Percentiles rank a stretch among this genome's conserved stretches.
These are phyloP conservation scores for Fusarium mangiferae DNA, from an alignment of 2,329 filamentous ascomycete species.

Conservation along the genomic window DNA sequence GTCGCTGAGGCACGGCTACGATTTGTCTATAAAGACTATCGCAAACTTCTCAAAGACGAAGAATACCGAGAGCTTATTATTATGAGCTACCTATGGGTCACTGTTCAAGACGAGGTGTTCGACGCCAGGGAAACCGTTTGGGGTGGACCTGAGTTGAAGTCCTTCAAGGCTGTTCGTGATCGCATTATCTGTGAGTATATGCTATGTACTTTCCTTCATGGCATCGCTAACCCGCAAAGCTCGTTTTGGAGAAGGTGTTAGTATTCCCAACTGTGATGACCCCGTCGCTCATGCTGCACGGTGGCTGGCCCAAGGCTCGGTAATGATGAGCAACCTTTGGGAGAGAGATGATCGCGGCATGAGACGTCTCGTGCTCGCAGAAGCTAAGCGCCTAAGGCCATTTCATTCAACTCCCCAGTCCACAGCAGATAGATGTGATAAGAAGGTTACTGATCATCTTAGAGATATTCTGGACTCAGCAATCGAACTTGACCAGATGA, in stretches of 20 bases:
- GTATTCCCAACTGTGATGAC: no score
- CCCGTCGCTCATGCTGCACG: not conserved
- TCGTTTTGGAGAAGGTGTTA: no score
- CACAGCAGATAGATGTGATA: accelerated
- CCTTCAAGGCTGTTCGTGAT: not conserved
- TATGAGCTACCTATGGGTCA: slow-evolving; percentile 2
- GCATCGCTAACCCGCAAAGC: not conserved
- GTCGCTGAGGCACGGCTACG: no score
- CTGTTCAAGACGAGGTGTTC: not conserved
- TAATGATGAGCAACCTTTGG: not conserved
- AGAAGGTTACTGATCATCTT: not conserved
- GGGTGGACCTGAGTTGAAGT: accelerated
- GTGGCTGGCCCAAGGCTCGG: slow-evolving; percentile 22
- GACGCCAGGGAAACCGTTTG: not conserved
- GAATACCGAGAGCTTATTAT: not conserved
- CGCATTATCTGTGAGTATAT: not conserved
- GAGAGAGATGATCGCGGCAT: accelerated
- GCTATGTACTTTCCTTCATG: no score
- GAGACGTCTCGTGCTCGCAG: not conserved
- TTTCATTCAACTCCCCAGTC: accelerated
- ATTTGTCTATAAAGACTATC: accelerated
- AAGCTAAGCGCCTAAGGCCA: not conserved
- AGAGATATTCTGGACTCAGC: not conserved
- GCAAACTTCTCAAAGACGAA: not conserved
- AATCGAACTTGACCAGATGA: slow-evolving; percentile 11